phyloP scores from a whole-genome alignment of 2,329 filamentous ascomycete species.

The Fusarium dimerum region DNA sequence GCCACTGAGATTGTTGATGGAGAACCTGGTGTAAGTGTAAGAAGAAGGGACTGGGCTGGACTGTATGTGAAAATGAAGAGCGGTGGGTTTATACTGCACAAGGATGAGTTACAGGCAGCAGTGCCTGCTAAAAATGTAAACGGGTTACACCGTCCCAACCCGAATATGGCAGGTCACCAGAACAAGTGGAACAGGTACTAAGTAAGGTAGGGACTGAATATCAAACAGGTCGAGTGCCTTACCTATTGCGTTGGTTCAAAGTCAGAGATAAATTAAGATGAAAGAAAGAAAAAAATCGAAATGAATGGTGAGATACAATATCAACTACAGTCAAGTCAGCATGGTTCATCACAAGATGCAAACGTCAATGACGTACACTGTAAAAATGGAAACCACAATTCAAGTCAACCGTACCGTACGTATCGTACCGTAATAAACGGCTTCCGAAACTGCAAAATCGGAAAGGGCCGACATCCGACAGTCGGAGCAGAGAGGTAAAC shows the following conservation, averaged over 20 bases:
- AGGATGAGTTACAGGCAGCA: too few relatives aligned
- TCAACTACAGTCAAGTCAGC: too few relatives aligned
- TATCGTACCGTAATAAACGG: background rate
- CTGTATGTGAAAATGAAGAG: background rate
- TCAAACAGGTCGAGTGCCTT: too few relatives aligned
- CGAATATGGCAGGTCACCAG: slow-evolving; percentile 22
- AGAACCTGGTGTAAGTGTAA: background rate
- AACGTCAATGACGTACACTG: background rate
- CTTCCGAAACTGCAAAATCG: background rate
- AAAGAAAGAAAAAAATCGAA: background rate
- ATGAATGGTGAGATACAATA: background rate
- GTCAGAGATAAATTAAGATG: background rate
- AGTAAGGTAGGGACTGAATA: background rate
- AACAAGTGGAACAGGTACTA: slow-evolving; percentile 2
- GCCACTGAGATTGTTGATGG: background rate
- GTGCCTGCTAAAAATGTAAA: slow-evolving; percentile 5
- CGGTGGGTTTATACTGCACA: background rate
- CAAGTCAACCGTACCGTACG: too few relatives aligned
- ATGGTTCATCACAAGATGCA: too few relatives aligned
- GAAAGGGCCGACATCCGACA: background rate
- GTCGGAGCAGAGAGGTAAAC: too few relatives aligned
- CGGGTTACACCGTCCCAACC: slow-evolving; percentile 10
- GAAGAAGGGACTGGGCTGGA: background rate
- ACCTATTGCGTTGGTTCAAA: too few relatives aligned
- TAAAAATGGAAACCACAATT: background rate